A percentile compares a stretch with the other conserved stretches of the same genome.
Evolutionary conservation across 2,329 filamentous ascomycete species (phyloP).

Genomic region (Colletotrichum sp.): DNA sequence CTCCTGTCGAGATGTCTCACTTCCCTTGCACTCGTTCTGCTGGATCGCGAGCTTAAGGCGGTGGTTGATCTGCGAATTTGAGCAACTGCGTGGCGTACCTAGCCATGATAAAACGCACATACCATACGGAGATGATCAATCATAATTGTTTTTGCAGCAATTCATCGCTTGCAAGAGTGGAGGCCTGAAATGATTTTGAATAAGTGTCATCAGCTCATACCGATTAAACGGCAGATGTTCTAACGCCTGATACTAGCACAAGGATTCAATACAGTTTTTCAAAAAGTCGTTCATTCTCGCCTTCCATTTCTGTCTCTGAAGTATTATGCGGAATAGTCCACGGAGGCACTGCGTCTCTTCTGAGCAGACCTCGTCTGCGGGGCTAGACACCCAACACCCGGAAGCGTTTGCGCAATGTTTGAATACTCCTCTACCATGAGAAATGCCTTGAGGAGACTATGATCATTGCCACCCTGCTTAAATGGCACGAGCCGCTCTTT

Average conservation of each 20-base stretch:
- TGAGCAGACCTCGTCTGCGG: not conserved
- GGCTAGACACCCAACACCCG: not conserved
- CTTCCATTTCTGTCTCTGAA: not conserved
- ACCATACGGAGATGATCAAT: not conserved
- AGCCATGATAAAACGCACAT: not conserved
- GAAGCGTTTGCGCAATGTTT: not conserved
- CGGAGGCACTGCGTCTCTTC: not conserved
- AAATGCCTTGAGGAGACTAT: not conserved
- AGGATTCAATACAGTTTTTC: not conserved
- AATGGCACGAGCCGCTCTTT: not conserved
- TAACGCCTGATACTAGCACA: not conserved
- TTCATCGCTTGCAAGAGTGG: not conserved
- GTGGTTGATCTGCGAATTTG: not conserved
- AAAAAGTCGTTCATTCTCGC: not conserved
- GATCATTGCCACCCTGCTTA: not conserved
- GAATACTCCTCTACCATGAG: not conserved
- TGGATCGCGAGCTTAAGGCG: not conserved
- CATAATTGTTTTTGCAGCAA: not conserved
- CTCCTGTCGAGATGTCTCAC: not conserved
- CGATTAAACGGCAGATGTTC: not conserved
- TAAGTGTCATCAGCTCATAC: not conserved
- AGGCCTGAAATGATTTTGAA: not conserved
- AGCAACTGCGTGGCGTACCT: not conserved
- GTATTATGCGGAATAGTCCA: not conserved
- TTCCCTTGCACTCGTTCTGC: not conserved